Conservation (phyloP, 176 grass and related monocot species). For the Juncus inflexus region DNA sequence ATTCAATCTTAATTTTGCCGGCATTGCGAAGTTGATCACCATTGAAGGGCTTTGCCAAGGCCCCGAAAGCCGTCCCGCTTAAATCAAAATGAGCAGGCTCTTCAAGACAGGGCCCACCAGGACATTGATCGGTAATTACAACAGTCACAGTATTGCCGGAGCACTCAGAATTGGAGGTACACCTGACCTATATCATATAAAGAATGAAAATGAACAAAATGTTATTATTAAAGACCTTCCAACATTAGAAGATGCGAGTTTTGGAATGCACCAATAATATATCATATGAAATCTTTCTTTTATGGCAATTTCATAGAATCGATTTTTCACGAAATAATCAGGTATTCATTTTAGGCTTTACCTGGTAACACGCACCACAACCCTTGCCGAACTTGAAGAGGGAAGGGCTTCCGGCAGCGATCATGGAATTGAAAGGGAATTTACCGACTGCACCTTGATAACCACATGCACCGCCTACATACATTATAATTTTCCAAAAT, state of each 20-base stretch:
- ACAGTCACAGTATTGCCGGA: slow-evolving; percentile 64
- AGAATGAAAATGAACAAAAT: neutral
- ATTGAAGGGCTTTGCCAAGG: slow-evolving; percentile 54
- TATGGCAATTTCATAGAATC: too few species aligned
- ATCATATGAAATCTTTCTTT: too few species aligned
- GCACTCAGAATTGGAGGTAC: slow-evolving; percentile 38
- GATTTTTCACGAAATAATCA: too few species aligned
- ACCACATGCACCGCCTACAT: slow-evolving; percentile 82
- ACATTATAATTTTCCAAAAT: neutral
- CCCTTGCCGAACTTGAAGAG: slow-evolving; percentile 69
- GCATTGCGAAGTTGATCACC: slow-evolving; percentile 48
- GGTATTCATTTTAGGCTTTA: slow-evolving; percentile 27
- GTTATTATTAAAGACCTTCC: neutral
- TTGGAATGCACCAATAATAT: too few species aligned
- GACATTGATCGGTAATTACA: slow-evolving; percentile 66
- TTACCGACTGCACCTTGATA: slow-evolving; percentile 52
- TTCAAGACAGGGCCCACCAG: slow-evolving; percentile 29
- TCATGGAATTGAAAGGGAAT: slow-evolving; percentile 60
- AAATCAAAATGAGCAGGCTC: slow-evolving; percentile 69
- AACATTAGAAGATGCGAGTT: neutral
- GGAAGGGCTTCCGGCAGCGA: slow-evolving; percentile 58
- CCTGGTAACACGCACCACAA: slow-evolving; percentile 86
- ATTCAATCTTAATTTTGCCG: slow-evolving; percentile 53
- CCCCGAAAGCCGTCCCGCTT: slow-evolving; percentile 75
- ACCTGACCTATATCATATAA: slow-evolving; percentile 50